Percentiles rank a stretch among this genome's conserved stretches.
phyloP scores from a whole-genome alignment of 1,139 yeast species.

The Geotrichum aggregatum region DNA sequence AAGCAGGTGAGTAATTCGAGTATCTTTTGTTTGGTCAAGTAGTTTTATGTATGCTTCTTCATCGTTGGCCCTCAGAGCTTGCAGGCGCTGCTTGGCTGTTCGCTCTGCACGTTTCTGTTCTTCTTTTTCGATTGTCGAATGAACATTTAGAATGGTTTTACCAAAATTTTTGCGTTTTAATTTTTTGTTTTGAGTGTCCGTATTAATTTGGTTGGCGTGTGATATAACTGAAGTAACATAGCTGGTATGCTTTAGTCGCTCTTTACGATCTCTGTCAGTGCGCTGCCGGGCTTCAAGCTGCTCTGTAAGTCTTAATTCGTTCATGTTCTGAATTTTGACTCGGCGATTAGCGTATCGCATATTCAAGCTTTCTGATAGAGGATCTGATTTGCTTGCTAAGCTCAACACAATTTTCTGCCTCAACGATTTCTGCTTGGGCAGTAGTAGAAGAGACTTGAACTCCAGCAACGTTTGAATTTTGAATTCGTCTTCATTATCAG shows the following conservation, averaged over 20 bases:
- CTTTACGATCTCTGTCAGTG: conserved; percentile 47
- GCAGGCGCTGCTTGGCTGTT: conserved; percentile 94
- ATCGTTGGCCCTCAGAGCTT: conserved; percentile 92
- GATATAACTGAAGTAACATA: conserved; percentile 41
- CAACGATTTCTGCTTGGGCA: conserved; percentile 79
- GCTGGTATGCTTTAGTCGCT: conserved; percentile 36
- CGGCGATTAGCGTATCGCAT: conserved; percentile 40
- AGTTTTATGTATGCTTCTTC: conserved; percentile 95
- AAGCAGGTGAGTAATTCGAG: conserved; percentile 91
- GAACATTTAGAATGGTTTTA: conserved; percentile 31
- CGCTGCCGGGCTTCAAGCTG: conserved; percentile 57
- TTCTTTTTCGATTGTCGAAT: conserved; percentile 59
- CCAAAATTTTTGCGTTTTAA: conserved; percentile 26
- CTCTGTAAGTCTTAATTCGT: conserved; percentile 58
- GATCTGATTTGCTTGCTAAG: conserved; percentile 46
- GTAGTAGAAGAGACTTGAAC: conserved; percentile 70
- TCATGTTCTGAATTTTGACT: conserved; percentile 60
- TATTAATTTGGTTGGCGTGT: conserved; percentile 38
- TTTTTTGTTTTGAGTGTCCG: conserved; percentile 27
- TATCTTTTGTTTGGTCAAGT: conserved; percentile 94
- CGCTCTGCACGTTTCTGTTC: conserved; percentile 82
- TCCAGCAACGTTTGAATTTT: conserved; percentile 72
- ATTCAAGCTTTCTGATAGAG: conserved; percentile 35
- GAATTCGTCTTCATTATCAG: conserved; percentile 43
- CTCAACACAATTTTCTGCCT: conserved; percentile 69